Evolutionary conservation across 345 rosid species (phyloP).

Genomic region (Acer yangbiense): DNA sequence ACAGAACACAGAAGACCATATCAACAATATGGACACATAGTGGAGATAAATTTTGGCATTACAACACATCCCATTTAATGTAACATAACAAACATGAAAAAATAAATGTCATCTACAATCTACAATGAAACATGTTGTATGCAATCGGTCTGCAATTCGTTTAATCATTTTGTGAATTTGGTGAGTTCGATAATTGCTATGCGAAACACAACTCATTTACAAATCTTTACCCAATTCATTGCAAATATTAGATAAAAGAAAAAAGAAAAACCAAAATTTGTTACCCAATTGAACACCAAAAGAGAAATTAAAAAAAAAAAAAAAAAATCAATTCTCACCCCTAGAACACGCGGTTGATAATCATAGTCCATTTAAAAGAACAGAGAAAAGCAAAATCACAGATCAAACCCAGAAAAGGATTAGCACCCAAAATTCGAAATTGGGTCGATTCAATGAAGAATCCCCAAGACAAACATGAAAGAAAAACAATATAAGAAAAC

Average conservation of each 20-base stretch:
- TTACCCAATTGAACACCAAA: background rate
- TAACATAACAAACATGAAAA: background rate
- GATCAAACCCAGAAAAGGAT: conserved; percentile 14
- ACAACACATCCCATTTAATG: background rate
- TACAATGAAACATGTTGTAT: background rate
- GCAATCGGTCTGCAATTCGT: background rate
- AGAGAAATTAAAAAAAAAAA: background rate
- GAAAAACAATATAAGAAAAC: conserved; percentile 16
- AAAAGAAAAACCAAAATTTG: background rate
- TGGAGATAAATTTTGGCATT: background rate
- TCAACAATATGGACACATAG: too few species aligned
- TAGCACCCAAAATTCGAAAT: background rate
- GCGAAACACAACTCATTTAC: background rate
- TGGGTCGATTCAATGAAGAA: conserved; percentile 17
- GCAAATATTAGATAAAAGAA: background rate
- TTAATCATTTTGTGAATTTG: background rate
- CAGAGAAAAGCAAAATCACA: conserved; percentile 24
- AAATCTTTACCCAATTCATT: background rate
- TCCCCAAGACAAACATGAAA: conserved; percentile 11
- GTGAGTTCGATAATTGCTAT: background rate
- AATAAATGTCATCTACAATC: background rate
- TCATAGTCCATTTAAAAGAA: conserved; percentile 41
- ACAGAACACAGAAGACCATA: background rate
- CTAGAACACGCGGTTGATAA: conserved; percentile 33
- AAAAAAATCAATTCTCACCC: conserved; percentile 31